Evolutionary conservation across 352 stramenopile genomes (phyloP), one percentile per base, ranked within the genome.

Genomic region (Aphanomyces astaci): DNA sequence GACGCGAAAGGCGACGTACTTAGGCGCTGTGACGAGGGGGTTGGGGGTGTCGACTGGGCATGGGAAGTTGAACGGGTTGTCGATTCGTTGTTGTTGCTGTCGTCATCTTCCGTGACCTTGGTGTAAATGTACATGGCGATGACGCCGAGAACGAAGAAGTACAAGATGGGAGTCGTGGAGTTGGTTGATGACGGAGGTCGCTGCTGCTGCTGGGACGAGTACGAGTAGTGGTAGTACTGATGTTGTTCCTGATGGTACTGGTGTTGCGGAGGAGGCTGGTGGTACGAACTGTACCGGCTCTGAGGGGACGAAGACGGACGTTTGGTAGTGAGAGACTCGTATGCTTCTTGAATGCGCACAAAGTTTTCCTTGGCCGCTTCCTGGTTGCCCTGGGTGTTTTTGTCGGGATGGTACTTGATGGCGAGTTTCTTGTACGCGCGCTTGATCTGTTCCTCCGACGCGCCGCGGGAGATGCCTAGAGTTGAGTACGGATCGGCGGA

Each of bases 361-460:
- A 94, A 94, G 70, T 90, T 72, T 48, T 85, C 69, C 72, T 90
- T 64, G 3, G 56, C 80, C 0, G 86, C 86, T 10, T 87, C 51
- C 1, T 81, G 75, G 59, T 90, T 86, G 2, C 76, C 78, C 73
- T 97, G 87, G 60, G 88, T 22, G 27, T 92, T 87, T 75, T 96
- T 96, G 75, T 97, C 90, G 3, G 90, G 90, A 63, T 97, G 90
- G 79, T 86, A 94, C 67, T 97, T 95, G 43, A 96, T 75, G 28
- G 90, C 88, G 30, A 96, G 70, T 43, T 81, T 75, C 3, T 87
- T 79, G 63, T 97, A 97, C 30, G 86, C 86, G 56, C 82, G 82
- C 73, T 92, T 92, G 74, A 94, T 87, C 68, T 92, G 83, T 52
- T 53, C 75, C 60, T 92, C 83, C 5, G 84, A 84, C 5, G 86